A percentile compares a stretch with the other conserved stretches of the same genome.
phyloP scores from a whole-genome alignment of 495 filamentous ascomycete species.

The Lasiosphaeria hispida region DNA sequence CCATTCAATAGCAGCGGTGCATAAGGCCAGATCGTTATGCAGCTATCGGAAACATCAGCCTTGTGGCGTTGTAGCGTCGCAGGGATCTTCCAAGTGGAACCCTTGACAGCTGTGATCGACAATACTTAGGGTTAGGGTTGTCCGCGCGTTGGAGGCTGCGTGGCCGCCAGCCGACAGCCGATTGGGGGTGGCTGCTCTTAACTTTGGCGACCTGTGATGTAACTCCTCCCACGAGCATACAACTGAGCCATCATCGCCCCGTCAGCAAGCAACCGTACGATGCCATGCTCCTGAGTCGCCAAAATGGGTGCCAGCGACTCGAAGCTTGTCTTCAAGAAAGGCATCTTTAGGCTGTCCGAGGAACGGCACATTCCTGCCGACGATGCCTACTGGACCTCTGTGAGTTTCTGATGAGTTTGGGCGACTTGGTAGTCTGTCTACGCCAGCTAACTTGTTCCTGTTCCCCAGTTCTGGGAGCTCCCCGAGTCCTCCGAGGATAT shows the following conservation, averaged over 20 bases:
- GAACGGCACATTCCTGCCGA: slow-evolving; percentile 82
- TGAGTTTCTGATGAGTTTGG: slow-evolving; percentile 26
- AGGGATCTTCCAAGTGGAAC: no score
- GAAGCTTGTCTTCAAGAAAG: slow-evolving; percentile 98
- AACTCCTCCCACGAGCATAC: no score
- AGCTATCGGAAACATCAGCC: slow-evolving; percentile 14
- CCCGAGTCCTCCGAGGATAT: slow-evolving; percentile 95
- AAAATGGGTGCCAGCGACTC: slow-evolving; percentile 97
- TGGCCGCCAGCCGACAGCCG: no score
- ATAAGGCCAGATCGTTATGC: slow-evolving; percentile 38
- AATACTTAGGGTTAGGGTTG: slow-evolving; percentile 26
- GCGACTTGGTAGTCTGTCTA: neutral
- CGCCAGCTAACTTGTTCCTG: neutral
- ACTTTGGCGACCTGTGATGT: no score
- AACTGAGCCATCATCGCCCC: neutral
- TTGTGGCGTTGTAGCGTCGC: neutral
- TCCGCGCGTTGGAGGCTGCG: neutral
- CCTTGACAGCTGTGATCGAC: neutral
- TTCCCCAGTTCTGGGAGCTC: slow-evolving; percentile 87
- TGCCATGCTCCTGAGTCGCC: slow-evolving; percentile 23
- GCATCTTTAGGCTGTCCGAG: slow-evolving; percentile 95
- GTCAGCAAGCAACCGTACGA: slow-evolving; percentile 6
- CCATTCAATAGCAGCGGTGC: neutral
- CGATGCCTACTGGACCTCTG: slow-evolving; percentile 91
- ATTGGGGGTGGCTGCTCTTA: no score